Base-by-base conservation (phyloP, 352 stramenopile species). In the Elongisporangium undulatum region DNA sequence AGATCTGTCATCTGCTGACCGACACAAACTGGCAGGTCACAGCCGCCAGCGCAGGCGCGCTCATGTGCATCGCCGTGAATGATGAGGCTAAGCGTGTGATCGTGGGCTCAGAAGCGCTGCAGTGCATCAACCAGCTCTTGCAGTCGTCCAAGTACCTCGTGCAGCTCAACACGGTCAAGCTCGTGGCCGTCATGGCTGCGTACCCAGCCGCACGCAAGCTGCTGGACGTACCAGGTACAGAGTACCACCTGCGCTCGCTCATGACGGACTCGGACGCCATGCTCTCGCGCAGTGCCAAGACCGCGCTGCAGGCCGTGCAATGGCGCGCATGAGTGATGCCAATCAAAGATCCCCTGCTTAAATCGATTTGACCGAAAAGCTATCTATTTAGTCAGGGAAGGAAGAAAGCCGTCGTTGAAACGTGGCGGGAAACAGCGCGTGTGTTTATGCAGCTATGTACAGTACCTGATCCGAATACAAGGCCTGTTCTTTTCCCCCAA, bases 21-120 rank as follows among this genome's bases (percentile, higher is more conserved):
- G 77, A 92, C 53, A 17, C 64, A 24, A 66, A 80, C 24, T 87
- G 77, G 77, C 59, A 81, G n/a, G 79, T 90, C 26, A 67, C 64
- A 10, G 70, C 73, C 0, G 73, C 79, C 16, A 77, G 71, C 51
- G 73, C 77, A 0, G 79, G 83, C 4, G 83, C 81, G 48, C 71
- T 92, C 59, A 91, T 90, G 79, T 71, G 63, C 52, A 55, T 92
- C 49, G 75, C 77, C 3, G 74, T 86, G 13, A 49, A 88, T 58
- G 81, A 91, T 59, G 79, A 90, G 23, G 71, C 79, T 20, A 92
- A 92, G 75, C 75, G 77, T 26, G 64, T 72, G 59, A 75, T 92
- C 54, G 72, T 91, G 38, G 64, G 67, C 15, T 63, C 62, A 24
- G 75, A 87, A 15, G 78, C 66, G 4, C 68, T 89, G 7, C 59